These are phyloP conservation scores for Talaromyces sp. DNA, from an alignment of 2,329 filamentous ascomycete species.

Conservation along the genomic window DNA sequence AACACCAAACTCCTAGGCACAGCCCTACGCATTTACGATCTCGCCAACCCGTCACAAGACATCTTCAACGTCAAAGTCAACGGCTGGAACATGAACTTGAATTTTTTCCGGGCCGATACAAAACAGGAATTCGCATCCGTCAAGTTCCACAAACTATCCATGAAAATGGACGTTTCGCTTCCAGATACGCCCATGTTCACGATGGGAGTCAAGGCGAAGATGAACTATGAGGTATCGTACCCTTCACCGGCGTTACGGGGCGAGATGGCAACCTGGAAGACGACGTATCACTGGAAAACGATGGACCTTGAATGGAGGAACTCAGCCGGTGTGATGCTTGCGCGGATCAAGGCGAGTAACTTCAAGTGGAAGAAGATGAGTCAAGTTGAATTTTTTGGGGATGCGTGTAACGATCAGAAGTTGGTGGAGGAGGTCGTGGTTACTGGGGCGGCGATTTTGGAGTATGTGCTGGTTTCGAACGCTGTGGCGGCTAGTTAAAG, in stretches of 20 bases:
- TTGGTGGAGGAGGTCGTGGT: conserved; percentile 5
- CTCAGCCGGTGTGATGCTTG: neutral
- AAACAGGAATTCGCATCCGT: neutral
- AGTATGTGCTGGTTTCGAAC: conserved; percentile 7
- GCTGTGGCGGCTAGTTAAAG: neutral
- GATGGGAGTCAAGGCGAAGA: neutral
- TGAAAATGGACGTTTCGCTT: neutral
- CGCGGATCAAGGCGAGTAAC: neutral
- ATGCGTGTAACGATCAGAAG: neutral
- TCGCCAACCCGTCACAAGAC: neutral
- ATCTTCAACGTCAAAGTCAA: conserved; percentile 2
- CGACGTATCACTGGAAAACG: neutral
- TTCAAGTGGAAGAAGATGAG: conserved; percentile 8
- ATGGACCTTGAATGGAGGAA: conserved; percentile 2
- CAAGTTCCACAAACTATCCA: neutral
- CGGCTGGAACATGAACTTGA: neutral
- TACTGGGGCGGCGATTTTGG: neutral
- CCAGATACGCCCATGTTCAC: neutral
- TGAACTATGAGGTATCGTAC: neutral
- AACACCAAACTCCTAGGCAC: neutral
- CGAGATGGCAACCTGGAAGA: neutral
- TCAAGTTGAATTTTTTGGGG: neutral
- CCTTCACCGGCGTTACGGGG: neutral
- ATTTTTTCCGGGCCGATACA: neutral
- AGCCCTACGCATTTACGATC: conserved; percentile 3